Percentiles rank a stretch among this genome's conserved stretches.
phyloP scores from a whole-genome alignment of 495 filamentous ascomycete species.

The Immersiella caudata region DNA sequence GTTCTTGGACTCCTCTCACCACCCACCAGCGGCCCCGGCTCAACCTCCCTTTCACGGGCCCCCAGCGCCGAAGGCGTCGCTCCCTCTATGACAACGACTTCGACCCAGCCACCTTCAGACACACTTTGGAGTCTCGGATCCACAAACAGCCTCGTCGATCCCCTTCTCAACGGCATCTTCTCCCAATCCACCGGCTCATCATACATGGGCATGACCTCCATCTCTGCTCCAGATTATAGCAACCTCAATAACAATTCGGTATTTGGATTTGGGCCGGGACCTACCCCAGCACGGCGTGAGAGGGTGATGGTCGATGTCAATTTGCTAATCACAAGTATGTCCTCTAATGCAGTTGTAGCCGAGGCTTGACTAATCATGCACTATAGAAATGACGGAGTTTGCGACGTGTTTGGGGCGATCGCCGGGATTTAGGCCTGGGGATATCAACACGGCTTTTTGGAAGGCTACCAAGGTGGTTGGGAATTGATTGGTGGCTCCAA shows the following conservation, averaged over 20 bases:
- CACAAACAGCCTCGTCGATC: constrained; percentile 8
- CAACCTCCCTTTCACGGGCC: not conserved
- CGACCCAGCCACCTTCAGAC: not conserved
- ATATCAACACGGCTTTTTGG: constrained; percentile 63
- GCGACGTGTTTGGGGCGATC: constrained; percentile 63
- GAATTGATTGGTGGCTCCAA: not conserved
- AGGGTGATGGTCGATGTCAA: constrained; percentile 36
- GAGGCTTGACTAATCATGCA: not conserved
- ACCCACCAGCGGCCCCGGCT: not conserved
- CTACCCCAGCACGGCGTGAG: constrained; percentile 6
- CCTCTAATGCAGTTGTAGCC: not conserved
- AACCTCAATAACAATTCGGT: not conserved
- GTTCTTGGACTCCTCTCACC: not conserved
- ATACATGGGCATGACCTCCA: constrained; percentile 3
- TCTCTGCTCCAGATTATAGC: not conserved
- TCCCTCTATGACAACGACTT: not conserved
- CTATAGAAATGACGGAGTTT: constrained; percentile 29
- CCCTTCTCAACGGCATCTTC: constrained; percentile 14
- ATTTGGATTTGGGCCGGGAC: not conserved
- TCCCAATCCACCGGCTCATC: not conserved
- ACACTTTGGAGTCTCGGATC: not conserved
- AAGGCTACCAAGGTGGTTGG: constrained; percentile 18
- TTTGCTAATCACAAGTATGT: constrained; percentile 32
- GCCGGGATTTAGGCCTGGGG: constrained; percentile 60
- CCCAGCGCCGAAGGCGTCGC: not conserved